Evolutionary conservation across 139 green algal genomes (phyloP).

Genomic region (Monoraphidium neglectum): DNA sequence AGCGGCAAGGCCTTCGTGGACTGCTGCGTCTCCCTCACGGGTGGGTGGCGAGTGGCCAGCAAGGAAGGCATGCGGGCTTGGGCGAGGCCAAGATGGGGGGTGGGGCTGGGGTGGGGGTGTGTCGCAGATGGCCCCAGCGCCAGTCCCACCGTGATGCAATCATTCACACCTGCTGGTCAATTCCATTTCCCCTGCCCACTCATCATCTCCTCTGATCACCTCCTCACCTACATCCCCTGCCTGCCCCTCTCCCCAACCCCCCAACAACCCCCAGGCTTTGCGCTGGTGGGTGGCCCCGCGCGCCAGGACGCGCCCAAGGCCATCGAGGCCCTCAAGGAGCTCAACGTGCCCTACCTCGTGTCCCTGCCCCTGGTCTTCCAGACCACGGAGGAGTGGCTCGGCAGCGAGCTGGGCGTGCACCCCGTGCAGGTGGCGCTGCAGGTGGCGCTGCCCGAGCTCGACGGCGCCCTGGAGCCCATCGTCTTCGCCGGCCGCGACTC

Average conservation of each 20-base stretch:
- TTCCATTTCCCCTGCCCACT: too few relatives aligned
- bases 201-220: too few relatives aligned
- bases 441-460: conserved; percentile 98
- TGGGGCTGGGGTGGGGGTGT: too few relatives aligned
- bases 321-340: conserved; percentile 90
- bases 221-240: too few relatives aligned
- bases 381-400: conserved; percentile 99
- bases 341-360: conserved; percentile 98
- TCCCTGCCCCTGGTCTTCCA: conserved; percentile 98
- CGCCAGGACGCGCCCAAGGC: conserved; percentile 97
- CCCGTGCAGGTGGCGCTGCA: conserved; percentile 97
- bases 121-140: too few relatives aligned
- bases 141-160: too few relatives aligned
- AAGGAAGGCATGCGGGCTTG: too few relatives aligned
- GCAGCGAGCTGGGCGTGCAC: conserved; percentile 95
- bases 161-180: too few relatives aligned
- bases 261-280: too few relatives aligned
- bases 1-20: conserved; percentile 82
- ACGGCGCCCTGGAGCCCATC: conserved; percentile 98
- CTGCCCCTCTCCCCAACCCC: too few relatives aligned
- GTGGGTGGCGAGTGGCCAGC: too few relatives aligned
- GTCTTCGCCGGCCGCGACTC: conserved; percentile 97
- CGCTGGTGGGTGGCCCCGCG: conserved; percentile 27
- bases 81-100: too few relatives aligned
- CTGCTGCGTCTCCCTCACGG: conserved; percentile 91